Conservation (phyloP, 2,329 filamentous ascomycete species). For the Emydomyces testavorans region DNA sequence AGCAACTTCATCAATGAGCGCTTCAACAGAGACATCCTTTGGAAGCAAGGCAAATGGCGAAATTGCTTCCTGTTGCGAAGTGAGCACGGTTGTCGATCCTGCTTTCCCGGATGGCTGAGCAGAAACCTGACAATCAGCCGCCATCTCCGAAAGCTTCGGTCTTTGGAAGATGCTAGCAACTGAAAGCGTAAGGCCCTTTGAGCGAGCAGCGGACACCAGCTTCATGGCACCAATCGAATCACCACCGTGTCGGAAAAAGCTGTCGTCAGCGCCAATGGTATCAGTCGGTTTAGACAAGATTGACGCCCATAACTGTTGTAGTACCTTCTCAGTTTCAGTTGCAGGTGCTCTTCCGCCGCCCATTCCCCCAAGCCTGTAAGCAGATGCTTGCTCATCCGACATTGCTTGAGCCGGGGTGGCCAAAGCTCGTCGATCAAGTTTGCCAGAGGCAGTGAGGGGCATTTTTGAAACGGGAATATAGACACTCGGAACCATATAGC, state of each 20-base stretch:
- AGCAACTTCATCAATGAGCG: conserved; percentile 17
- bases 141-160: conserved; percentile 37
- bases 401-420: conserved; percentile 18
- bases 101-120: conserved; percentile 6
- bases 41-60: conserved; percentile 23
- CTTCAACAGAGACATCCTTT: conserved; percentile 17
- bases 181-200: conserved; percentile 31
- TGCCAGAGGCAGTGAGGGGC: conserved; percentile 63
- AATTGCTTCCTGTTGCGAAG: conserved; percentile 16
- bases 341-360: conserved; percentile 19
- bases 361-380: conserved; percentile 13
- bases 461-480: conserved; percentile 58
- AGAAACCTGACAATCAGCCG: conserved; percentile 15
- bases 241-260: conserved; percentile 38
- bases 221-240: conserved; percentile 40
- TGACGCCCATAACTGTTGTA: conserved; percentile 30
- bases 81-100: neutral
- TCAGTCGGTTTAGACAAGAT: conserved; percentile 30
- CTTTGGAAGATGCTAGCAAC: conserved; percentile 37
- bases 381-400: conserved; percentile 11
- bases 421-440: conserved; percentile 54
- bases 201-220: conserved; percentile 33
- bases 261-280: conserved; percentile 35
- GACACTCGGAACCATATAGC: conserved; percentile 68
- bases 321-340: conserved; percentile 22